Base-by-base conservation (phyloP, 1,139 yeast species). In the Saccharomycopsis hybrid region DNA sequence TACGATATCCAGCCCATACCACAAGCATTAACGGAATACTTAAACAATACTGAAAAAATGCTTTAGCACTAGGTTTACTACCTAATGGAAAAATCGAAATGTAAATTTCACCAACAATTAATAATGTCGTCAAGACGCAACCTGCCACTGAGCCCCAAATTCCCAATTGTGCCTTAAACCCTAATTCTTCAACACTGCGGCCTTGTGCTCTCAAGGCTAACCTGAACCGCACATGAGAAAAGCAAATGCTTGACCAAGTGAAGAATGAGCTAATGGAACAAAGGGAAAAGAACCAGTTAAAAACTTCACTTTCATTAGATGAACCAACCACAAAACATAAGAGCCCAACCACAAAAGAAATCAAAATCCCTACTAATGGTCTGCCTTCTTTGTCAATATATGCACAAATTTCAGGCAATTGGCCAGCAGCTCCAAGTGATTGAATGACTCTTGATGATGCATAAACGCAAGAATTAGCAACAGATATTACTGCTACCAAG, bases 401-500 rank as follows among this genome's bases (percentile, higher is more conserved):
- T 3, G 74, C 80, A 52, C 39, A 50, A 9, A 44, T 43, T 4
- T 32, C n/a, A 32, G 53, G 53, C 72, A 76, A 7, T 69, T 72
- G 3, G 78, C 73, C 58, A 73, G 44, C 68, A 9, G 78, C 80
- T 46, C 85, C 84, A 62, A 82, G 72, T 25, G 87, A 78, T 48
- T 80, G 80, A 60, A 82, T 67, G 46, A 83, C 78, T 70, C 88
- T 74, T 37, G 86, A 78, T 47, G 82, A 73, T 37, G 79, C 85
- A 58, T 74, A 82, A 27, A 81, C 84, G 8, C 83, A 75, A 27
- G 81, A 74, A 60, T 77, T 77, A 42, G 88, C 94, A 41, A 80
- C 86, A 8, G 85, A 79, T 46, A 80, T 62, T 38, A 83, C 80
- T 7, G 90, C 82, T 50, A 84, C 62, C 52, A 74, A 61, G 50